These are phyloP conservation scores for Lathyrus sativus DNA, from an alignment of 306 rosid species.

Conservation along the genomic window DNA sequence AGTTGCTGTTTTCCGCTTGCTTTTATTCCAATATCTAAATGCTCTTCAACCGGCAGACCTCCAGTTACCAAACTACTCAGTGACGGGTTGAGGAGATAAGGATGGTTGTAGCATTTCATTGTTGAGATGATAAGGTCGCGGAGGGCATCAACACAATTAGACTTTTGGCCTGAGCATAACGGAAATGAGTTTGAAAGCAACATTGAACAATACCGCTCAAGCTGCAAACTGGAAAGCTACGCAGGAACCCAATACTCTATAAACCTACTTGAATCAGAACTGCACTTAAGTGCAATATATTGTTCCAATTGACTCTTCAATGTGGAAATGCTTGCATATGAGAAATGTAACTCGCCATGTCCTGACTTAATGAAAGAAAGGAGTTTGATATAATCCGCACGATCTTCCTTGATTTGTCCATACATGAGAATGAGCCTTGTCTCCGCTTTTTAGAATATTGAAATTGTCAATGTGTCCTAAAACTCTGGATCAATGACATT, in stretches of 20 bases:
- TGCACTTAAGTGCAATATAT: constrained; percentile 41
- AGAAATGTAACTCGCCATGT: constrained; percentile 18
- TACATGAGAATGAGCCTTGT: constrained; percentile 41
- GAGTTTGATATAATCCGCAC: constrained; percentile 40
- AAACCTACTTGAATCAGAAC: constrained; percentile 39
- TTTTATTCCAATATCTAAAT: constrained; percentile 43
- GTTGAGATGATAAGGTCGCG: constrained; percentile 44
- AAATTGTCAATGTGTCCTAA: constrained; percentile 34
- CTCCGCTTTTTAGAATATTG: constrained; percentile 35
- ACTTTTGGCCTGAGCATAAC: constrained; percentile 46
- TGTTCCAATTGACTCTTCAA: constrained; percentile 45
- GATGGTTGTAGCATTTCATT: constrained; percentile 53
- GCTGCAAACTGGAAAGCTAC: constrained; percentile 49
- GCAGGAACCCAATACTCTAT: constrained; percentile 57
- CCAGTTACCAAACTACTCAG: constrained; percentile 30
- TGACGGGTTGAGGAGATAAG: constrained; percentile 42
- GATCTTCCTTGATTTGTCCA: constrained; percentile 53
- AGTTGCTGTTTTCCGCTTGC: constrained; percentile 49
- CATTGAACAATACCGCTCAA: constrained; percentile 53
- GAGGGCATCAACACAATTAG: constrained; percentile 36
- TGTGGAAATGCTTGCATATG: constrained; percentile 35
- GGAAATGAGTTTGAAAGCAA: constrained; percentile 44
- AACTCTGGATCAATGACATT: constrained; percentile 44
- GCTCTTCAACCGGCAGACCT: constrained; percentile 44
- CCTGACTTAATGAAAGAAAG: constrained; percentile 44